phyloP scores from a whole-genome alignment of 1,284 basidiomycete genomes.

The Sanghuangporus sanghuang region DNA sequence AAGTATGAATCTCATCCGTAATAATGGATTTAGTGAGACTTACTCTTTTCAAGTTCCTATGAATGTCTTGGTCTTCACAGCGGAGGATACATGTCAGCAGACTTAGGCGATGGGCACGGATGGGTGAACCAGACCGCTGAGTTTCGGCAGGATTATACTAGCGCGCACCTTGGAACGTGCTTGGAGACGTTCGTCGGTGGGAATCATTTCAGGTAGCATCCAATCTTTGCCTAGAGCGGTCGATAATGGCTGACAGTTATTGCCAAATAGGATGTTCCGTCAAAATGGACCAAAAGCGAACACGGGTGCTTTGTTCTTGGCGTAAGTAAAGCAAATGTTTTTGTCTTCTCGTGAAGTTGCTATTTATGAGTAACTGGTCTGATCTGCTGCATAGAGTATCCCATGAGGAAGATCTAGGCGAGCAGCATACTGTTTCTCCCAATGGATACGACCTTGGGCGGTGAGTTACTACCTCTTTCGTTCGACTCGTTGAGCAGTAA shows the following conservation, averaged over 20 bases:
- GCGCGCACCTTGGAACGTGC: constrained; percentile 14
- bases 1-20: constrained; percentile 19
- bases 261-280: constrained; percentile 51
- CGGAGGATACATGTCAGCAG: constrained; percentile 46
- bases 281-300: constrained; percentile 62
- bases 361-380: background rate
- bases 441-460: constrained; percentile 29
- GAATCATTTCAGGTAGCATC: background rate
- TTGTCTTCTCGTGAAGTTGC: background rate
- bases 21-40: background rate
- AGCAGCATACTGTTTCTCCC: constrained; percentile 46
- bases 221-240: too few relatives aligned
- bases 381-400: constrained; percentile 43
- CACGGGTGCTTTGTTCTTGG: constrained; percentile 64
- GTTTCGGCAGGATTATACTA: constrained; percentile 63
- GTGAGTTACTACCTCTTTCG: constrained; percentile 9
- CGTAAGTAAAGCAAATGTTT: constrained; percentile 37
- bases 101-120: constrained; percentile 8
- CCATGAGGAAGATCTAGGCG: constrained; percentile 43
- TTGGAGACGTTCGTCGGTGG: constrained; percentile 22
- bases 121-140: constrained; percentile 45
- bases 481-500: too few relatives aligned
- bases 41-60: constrained; percentile 37
- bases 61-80: constrained; percentile 69
- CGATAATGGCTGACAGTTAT: background rate